Base-by-base conservation (phyloP, 2,329 filamentous ascomycete species). In the Fusarium incarnatum region DNA sequence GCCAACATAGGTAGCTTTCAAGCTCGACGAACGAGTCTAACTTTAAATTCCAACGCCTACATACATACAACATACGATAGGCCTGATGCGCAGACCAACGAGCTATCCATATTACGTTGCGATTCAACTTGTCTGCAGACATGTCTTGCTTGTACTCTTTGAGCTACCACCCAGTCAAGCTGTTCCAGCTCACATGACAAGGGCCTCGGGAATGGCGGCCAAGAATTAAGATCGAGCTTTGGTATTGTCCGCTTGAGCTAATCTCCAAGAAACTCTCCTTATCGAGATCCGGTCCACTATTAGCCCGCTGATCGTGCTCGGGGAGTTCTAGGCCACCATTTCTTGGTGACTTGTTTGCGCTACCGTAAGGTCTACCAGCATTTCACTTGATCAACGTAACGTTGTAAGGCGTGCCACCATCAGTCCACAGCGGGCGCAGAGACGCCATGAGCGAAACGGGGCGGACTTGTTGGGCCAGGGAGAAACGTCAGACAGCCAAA, bases 131-230 rank as follows among this genome's bases (percentile, higher is more conserved):
- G 15, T 22, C 45, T 37, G 37, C 15, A 40, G 18, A 42, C 18
- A 30, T 56, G 44, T 55, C 48, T 28, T 37, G 28, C 49, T 27
- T 37, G 34, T 37, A n/a, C 12, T 55, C 37, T 37, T n/a, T 20
- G 41, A 47, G 32, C 34, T 34, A 28, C 25, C 37, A 16, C 22
- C 44, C 12, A 61, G 20, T n/a, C 44, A 16, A 45, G 16, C 20
- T 28, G 34, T 23, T 37, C 18, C 7, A 18, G 20, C 42, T 45
- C 20, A 32, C n/a, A 40, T 40, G 32, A 44, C 72, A 73, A 55
- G 71, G 69, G 68, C 47, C 55, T 70, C 56, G 63, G 68, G 70
- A 42, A 65, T 74, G 59, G 52, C 56, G 23, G 30, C 58, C 60
- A 34, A 27, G 46, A 44, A 20, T 53, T 30, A 28, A 56, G 30